A percentile compares a stretch with the other conserved stretches of the same genome.
Conservation (phyloP, 495 filamentous ascomycete species). For the Penicillium paxilli region DNA sequence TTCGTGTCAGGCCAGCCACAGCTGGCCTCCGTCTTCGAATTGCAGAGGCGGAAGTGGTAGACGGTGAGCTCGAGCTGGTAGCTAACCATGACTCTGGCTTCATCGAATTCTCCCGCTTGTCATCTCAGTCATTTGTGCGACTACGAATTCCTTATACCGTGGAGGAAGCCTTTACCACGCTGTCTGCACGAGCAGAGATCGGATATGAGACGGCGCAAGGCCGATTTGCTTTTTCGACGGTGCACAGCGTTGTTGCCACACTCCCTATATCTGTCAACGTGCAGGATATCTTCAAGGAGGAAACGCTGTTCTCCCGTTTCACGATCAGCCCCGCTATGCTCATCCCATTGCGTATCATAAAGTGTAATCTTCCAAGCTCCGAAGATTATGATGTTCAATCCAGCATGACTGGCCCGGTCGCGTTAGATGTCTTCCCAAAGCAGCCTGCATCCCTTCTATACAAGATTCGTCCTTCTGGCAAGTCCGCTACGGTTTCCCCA, state of each 20-base stretch:
- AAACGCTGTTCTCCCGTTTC: conserved; percentile 82
- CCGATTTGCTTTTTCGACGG: conserved; percentile 65
- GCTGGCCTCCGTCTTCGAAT: conserved; percentile 85
- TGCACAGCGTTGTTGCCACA: conserved; percentile 63
- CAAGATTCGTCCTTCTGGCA: conserved; percentile 54
- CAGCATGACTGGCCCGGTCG: conserved; percentile 51
- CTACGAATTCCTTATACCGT: conserved; percentile 81
- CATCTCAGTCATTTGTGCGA: conserved; percentile 45
- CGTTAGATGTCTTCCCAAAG: conserved; percentile 70
- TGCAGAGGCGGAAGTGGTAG: conserved; percentile 61
- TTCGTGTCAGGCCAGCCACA: conserved; percentile 78
- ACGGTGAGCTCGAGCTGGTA: conserved; percentile 51
- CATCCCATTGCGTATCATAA: conserved; percentile 72
- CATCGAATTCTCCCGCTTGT: conserved; percentile 62
- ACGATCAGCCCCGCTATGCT: conserved; percentile 76
- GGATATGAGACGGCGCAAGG: conserved; percentile 74
- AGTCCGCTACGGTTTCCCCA: conserved; percentile 21
- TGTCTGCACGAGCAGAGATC: conserved; percentile 76
- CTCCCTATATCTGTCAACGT: conserved; percentile 93
- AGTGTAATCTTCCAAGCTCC: conserved; percentile 69
- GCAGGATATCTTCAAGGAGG: conserved; percentile 89
- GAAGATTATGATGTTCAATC: conserved; percentile 65
- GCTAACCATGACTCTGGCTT: conserved; percentile 64
- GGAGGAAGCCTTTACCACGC: conserved; percentile 70
- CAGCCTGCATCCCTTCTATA: conserved; percentile 84